Percentiles rank a stretch among this genome's conserved stretches.
Evolutionary conservation across 164 flowering plant genomes (phyloP).

Genomic region (Akebia trifoliata): DNA sequence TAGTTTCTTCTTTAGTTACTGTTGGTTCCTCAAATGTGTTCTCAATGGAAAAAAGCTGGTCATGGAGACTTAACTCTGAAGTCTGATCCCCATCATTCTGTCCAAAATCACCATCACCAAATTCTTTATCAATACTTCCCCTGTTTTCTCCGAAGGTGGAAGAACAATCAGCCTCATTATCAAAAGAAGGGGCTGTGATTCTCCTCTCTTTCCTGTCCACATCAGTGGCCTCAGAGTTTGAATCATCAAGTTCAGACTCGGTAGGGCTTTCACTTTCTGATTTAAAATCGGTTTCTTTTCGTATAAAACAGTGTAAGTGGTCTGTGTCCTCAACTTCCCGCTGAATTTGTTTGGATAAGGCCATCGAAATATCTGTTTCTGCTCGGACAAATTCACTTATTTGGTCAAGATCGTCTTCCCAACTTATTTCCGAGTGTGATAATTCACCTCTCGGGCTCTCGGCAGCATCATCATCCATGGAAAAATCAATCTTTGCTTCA

Average conservation of each 20-base stretch:
- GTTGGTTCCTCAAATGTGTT: slow-evolving; percentile 11
- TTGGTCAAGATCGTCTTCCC: slow-evolving; percentile 13
- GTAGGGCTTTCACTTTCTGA: neutral
- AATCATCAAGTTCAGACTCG: slow-evolving; percentile 9
- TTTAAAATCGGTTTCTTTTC: slow-evolving; percentile 11
- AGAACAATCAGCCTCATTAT: slow-evolving; percentile 9
- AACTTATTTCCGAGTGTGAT: slow-evolving; percentile 18
- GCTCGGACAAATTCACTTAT: no score
- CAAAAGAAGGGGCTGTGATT: neutral
- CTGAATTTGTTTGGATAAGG: slow-evolving; percentile 2
- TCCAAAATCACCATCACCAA: slow-evolving; percentile 1
- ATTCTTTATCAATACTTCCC: slow-evolving; percentile 7
- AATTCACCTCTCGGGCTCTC: slow-evolving; percentile 17
- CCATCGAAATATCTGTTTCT: slow-evolving; percentile 10
- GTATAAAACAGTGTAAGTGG: neutral
- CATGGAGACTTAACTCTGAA: neutral
- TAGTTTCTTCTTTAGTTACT: neutral
- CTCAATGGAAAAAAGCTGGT: slow-evolving; percentile 1
- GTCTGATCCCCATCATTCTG: neutral
- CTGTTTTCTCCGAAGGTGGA: slow-evolving; percentile 11
- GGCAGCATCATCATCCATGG: slow-evolving; percentile 1
- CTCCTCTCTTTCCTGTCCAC: slow-evolving; percentile 23
- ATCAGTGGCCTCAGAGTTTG: slow-evolving; percentile 13
- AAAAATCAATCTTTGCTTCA: neutral
- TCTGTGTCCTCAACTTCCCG: slow-evolving; percentile 3